Evolutionary conservation across 768 basidiomycete species (phyloP).

Genomic region (Saitozyma podzolica): DNA sequence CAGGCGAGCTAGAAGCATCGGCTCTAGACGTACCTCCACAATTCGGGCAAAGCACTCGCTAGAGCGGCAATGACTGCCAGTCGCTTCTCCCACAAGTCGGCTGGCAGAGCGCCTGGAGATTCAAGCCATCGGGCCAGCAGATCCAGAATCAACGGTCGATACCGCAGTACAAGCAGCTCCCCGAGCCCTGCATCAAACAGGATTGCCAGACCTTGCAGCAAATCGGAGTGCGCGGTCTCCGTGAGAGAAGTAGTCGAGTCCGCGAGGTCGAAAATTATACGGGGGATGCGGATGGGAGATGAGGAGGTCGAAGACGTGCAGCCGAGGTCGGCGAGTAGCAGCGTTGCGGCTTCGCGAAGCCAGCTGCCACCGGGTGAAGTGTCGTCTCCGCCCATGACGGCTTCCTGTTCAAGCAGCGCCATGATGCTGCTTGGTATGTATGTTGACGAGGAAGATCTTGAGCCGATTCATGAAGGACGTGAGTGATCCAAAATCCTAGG

Average conservation of each 20-base stretch:
- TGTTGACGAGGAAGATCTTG: too few species aligned
- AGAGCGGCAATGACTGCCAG: slow-evolving; percentile 51
- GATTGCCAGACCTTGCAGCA: slow-evolving; percentile 61
- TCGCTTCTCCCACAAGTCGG: slow-evolving; percentile 41
- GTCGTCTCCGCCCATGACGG: too few species aligned
- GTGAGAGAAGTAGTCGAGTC: slow-evolving; percentile 1
- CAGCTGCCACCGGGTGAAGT: too few species aligned
- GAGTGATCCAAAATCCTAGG: too few species aligned
- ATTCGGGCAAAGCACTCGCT: slow-evolving; percentile 55
- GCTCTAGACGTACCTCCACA: slow-evolving; percentile 46
- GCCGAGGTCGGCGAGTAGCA: slow-evolving; percentile 18
- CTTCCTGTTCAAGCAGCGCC: too few species aligned
- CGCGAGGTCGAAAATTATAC: slow-evolving; percentile 26
- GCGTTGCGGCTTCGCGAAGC: not conserved
- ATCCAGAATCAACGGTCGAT: slow-evolving; percentile 75
- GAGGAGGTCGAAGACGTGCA: slow-evolving; percentile 5
- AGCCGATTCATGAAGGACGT: too few species aligned
- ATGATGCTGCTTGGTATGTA: too few species aligned
- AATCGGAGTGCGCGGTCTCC: slow-evolving; percentile 63
- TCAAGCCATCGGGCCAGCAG: slow-evolving; percentile 79
- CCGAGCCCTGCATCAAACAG: slow-evolving; percentile 58
- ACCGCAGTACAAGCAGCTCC: slow-evolving; percentile 62
- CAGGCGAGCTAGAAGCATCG: not conserved
- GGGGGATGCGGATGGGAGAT: slow-evolving; percentile 9
- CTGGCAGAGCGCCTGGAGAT: slow-evolving; percentile 53